These are phyloP conservation scores for Penicillium cosmopolitanum DNA, from an alignment of 495 filamentous ascomycete genomes.

Conservation along the genomic window DNA sequence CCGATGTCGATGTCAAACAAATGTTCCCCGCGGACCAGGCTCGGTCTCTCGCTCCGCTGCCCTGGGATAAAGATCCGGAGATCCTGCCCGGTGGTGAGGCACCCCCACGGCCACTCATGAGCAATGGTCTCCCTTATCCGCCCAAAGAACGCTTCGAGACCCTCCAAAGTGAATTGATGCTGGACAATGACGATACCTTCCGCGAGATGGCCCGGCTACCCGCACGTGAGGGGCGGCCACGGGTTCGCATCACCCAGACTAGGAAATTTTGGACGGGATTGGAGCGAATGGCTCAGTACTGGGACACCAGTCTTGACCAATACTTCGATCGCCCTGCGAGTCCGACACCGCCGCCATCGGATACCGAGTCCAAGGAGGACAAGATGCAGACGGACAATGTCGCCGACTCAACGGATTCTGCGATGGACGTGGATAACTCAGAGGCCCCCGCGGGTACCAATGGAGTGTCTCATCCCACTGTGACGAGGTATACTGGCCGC, in stretches of 20 bases:
- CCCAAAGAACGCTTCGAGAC: slow-evolving; percentile 51
- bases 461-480: slow-evolving; percentile 17
- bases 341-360: slow-evolving; percentile 24
- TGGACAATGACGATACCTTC: slow-evolving; percentile 63
- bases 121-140: slow-evolving; percentile 54
- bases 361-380: slow-evolving; percentile 18
- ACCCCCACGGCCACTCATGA: slow-evolving; percentile 38
- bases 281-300: slow-evolving; percentile 63
- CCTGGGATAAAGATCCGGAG: slow-evolving; percentile 46
- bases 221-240: slow-evolving; percentile 41
- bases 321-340: slow-evolving; percentile 50
- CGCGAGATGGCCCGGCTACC: slow-evolving; percentile 50
- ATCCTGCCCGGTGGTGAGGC: slow-evolving; percentile 26
- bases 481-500: slow-evolving; percentile 51
- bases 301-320: slow-evolving; percentile 63
- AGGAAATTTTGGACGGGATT: slow-evolving; percentile 64
- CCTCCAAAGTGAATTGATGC: slow-evolving; percentile 51
- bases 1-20: slow-evolving; percentile 43
- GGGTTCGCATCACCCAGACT: slow-evolving; percentile 56
- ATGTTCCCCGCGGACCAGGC: slow-evolving; percentile 48
- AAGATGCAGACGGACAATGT: slow-evolving; percentile 30
- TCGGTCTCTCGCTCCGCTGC: slow-evolving; percentile 47
- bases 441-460: slow-evolving; percentile 1
- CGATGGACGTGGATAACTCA: slow-evolving; percentile 42
- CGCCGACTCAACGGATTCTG: slow-evolving; percentile 16